A percentile compares a stretch with the other conserved stretches of the same genome.
Evolutionary conservation across 2,329 filamentous ascomycete species (phyloP).

Genomic region (Monascus ruber): DNA sequence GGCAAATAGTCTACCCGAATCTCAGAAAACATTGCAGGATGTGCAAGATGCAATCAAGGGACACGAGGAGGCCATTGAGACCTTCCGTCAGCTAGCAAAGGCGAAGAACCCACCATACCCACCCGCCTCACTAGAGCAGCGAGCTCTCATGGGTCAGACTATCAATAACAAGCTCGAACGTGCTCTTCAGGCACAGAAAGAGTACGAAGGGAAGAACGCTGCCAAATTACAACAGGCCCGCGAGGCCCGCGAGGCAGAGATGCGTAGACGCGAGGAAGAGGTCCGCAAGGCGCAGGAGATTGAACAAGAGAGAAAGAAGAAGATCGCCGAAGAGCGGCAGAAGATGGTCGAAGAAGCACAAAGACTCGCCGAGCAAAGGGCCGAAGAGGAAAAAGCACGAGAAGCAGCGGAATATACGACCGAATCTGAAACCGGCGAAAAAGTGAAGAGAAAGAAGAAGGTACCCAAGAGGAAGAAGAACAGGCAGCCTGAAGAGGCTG

Average conservation of each 20-base stretch:
- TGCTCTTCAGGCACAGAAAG: conserved; percentile 69
- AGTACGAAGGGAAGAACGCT: conserved; percentile 89
- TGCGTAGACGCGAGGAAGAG: conserved; percentile 66
- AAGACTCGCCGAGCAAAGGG: conserved; percentile 57
- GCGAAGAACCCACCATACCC: conserved; percentile 71
- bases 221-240: conserved; percentile 74
- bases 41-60: conserved; percentile 70
- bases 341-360: conserved; percentile 68
- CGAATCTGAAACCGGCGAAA: conserved; percentile 71
- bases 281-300: conserved; percentile 55
- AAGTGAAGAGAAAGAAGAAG: conserved; percentile 63
- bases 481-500: conserved; percentile 33
- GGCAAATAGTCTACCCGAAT: conserved; percentile 63
- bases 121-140: conserved; percentile 78
- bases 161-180: conserved; percentile 85
- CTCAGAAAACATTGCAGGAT: conserved; percentile 65
- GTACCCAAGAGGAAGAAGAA: conserved; percentile 52
- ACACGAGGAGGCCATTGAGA: conserved; percentile 73
- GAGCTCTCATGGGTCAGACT: conserved; percentile 95
- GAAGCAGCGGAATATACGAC: conserved; percentile 70
- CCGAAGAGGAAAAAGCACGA: conserved; percentile 56
- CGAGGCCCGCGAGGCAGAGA: conserved; percentile 67
- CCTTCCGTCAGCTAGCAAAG: conserved; percentile 49
- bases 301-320: conserved; percentile 63
- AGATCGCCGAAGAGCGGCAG: conserved; percentile 76